Base-by-base conservation (phyloP, 2,329 filamentous ascomycete genomes). In the Beauveria sp. region DNA sequence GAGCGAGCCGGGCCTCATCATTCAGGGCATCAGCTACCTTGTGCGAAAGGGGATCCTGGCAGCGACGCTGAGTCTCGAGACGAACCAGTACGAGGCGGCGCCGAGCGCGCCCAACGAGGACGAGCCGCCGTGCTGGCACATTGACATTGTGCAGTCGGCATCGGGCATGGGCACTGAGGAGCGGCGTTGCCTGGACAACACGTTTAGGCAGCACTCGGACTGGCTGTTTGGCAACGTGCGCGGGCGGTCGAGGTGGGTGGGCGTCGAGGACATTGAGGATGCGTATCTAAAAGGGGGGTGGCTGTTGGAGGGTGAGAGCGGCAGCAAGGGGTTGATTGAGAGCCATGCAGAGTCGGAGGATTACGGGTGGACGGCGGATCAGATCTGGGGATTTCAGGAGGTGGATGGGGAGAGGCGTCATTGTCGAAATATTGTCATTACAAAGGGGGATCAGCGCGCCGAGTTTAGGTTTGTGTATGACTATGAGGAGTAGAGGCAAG, bases 201-300 rank as follows among this genome's bases (percentile, higher is more conserved):
- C 66, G 59, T 72, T 67, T 66, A 86, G 88, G 67, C 81, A 84
- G 64, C 90, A 92, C 77, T 77, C 76, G 26, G 91, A 96, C 78
- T 87, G 86, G 79, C 83, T 96, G 66, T 96, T 96, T 72, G 92
- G 92, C 62, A 77, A 75, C 60, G 81, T 94, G 64, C 77, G 78
- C 56, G 90, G 88, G 61, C 80, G 79, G 63, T 84, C 80, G 48
- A 74, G 77, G 51, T 85, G 80, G 70, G 66, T 83, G 62, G 70
- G 67, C 12, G 69, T 75, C 22, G 77, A 74, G 20, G 79, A 81
- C 20, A 72, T 84, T 43, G 71, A 76, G n/a, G 83, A 87, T 67
- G 82, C 78, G 5, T 84, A 75, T 61, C 77, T 87, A 59, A 79
- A 77, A 64, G 73, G 79, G 54, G 83, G 82, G 34, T 92, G 88